phyloP scores from a whole-genome alignment of 108 stramenopile species.

The Craspedostauros australis region DNA sequence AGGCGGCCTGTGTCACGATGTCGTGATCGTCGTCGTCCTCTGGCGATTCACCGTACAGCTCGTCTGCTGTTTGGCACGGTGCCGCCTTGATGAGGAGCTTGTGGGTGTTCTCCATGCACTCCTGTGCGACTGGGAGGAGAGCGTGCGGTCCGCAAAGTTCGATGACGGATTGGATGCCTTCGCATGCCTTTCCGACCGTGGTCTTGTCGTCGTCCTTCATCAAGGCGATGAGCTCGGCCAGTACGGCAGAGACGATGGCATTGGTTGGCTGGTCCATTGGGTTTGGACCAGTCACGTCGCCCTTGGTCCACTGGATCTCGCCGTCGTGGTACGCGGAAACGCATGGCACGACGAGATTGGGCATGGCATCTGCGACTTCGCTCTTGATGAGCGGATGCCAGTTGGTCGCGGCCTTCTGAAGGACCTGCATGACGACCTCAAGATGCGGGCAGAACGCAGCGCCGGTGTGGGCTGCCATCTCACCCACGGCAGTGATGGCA shows the following conservation, averaged over 20 bases:
- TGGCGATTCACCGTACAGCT: constrained; percentile 59
- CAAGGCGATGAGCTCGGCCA: constrained; percentile 68
- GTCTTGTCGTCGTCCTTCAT: constrained; percentile 77
- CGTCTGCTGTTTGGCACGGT: constrained; percentile 65
- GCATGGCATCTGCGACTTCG: constrained; percentile 76
- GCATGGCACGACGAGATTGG: constrained; percentile 63
- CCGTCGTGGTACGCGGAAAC: constrained; percentile 74
- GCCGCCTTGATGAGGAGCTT: constrained; percentile 72
- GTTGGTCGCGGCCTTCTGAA: constrained; percentile 73
- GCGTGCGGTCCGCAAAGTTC: constrained; percentile 84
- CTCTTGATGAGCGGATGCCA: constrained; percentile 91
- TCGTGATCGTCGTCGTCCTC: constrained; percentile 96
- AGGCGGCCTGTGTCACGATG: constrained; percentile 82
- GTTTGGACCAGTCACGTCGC: constrained; percentile 48
- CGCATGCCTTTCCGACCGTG: constrained; percentile 85
- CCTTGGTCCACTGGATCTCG: constrained; percentile 84
- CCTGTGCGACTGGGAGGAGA: constrained; percentile 56
- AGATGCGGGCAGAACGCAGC: constrained; percentile 80
- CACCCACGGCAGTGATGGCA: constrained; percentile 92
- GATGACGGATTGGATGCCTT: constrained; percentile 82
- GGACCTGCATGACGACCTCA: constrained; percentile 64
- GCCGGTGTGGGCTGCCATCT: constrained; percentile 91
- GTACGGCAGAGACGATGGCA: constrained; percentile 57
- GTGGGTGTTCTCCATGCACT: constrained; percentile 54
- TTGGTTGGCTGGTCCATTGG: constrained; percentile 71